A percentile compares a stretch with the other conserved stretches of the same genome.
These are phyloP conservation scores for Codiaeum variegatum DNA, from an alignment of 441 rosid species.

Conservation along the genomic window DNA sequence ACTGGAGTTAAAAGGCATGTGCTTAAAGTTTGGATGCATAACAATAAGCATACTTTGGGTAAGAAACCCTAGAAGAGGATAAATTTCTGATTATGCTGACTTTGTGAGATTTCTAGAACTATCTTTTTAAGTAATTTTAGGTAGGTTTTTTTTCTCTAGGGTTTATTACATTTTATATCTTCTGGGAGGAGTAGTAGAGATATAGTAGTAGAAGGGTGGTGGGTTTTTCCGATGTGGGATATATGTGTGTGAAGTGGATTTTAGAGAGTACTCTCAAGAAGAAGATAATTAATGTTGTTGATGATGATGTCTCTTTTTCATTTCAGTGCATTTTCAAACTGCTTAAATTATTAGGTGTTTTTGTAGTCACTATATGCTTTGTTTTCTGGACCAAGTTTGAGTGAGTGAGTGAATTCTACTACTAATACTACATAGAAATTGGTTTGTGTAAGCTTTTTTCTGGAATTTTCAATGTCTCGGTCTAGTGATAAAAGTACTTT, in stretches of 20 bases:
- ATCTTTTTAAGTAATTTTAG: constrained; percentile 14
- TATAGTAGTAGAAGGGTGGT: neutral
- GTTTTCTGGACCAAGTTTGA: constrained; percentile 21
- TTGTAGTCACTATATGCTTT: constrained; percentile 27
- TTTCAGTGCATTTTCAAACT: constrained; percentile 21
- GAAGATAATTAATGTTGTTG: constrained; percentile 34
- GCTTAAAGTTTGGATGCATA: constrained; percentile 97
- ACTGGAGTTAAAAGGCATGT: constrained; percentile 66
- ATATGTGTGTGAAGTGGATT: constrained; percentile 3
- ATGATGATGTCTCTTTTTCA: constrained; percentile 20
- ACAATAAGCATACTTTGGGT: constrained; percentile 86
- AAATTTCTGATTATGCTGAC: no score
- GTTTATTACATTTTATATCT: constrained; percentile 9
- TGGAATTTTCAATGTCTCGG: neutral
- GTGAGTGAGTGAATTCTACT: neutral
- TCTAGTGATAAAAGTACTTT: neutral
- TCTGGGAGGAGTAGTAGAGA: neutral
- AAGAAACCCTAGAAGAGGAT: constrained; percentile 81
- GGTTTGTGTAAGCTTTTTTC: constrained; percentile 12
- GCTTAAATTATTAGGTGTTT: constrained; percentile 17
- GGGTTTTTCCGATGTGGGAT: constrained; percentile 10
- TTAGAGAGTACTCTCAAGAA: constrained; percentile 19
- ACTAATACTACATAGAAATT: constrained; percentile 6
- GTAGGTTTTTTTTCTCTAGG: constrained; percentile 17
- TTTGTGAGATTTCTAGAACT: neutral